Percentiles rank a stretch among this genome's conserved stretches.
phyloP scores from a whole-genome alignment of 2,329 filamentous ascomycete species.

The Geosmithia flava region DNA sequence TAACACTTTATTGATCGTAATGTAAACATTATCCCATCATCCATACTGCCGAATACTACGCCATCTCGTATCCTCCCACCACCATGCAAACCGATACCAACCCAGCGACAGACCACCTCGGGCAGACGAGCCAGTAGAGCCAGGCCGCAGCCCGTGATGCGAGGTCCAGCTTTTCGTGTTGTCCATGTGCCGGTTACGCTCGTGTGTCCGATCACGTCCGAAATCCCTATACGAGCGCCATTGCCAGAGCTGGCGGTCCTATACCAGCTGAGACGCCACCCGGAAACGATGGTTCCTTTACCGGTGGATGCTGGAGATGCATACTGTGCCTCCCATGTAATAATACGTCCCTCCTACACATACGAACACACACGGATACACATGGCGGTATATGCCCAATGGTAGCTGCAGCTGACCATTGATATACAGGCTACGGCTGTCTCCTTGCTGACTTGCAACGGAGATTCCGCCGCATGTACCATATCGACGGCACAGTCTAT shows the following conservation, averaged over 20 bases:
- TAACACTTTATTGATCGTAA: no score
- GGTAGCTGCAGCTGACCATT: slow-evolving; percentile 1
- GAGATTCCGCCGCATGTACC: slow-evolving; percentile 17
- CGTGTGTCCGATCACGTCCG: slow-evolving; percentile 9
- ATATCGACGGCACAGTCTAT: slow-evolving; percentile 12
- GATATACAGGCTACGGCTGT: slow-evolving; percentile 14
- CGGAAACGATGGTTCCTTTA: slow-evolving; percentile 7
- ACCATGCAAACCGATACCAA: neutral
- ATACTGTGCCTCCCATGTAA: slow-evolving; percentile 13
- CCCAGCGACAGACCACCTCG: neutral
- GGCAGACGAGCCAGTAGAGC: neutral
- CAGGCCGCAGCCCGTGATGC: neutral
- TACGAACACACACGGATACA: no score
- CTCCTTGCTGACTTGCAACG: slow-evolving; percentile 15
- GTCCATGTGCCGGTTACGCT: slow-evolving; percentile 14
- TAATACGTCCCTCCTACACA: slow-evolving; percentile 1
- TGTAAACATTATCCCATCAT: no score
- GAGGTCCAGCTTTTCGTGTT: slow-evolving; percentile 5
- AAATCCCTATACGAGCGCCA: slow-evolving; percentile 5
- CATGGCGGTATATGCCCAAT: neutral
- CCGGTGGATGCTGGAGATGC: slow-evolving; percentile 11
- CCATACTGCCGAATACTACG: neutral
- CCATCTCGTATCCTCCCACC: neutral
- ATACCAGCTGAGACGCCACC: neutral
- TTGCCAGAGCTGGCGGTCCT: slow-evolving; percentile 4